Evolutionary conservation across 441 rosid genomes (phyloP).

Genomic region (Hura crepitans): DNA sequence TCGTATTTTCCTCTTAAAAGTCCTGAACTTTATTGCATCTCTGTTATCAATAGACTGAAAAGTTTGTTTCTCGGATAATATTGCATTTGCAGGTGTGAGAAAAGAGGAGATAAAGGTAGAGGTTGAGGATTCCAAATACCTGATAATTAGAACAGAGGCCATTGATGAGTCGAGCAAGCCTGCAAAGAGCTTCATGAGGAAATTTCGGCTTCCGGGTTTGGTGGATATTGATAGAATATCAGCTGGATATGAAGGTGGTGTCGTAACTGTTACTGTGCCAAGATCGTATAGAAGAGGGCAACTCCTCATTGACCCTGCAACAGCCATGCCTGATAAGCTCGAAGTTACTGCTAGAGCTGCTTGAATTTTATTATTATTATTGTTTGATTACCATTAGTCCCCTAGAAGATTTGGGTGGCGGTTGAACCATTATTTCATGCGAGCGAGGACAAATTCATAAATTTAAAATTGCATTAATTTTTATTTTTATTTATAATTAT

Average conservation of each 20-base stretch:
- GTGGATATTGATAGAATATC: conserved; percentile 54
- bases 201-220: conserved; percentile 59
- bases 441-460: no score
- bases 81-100: conserved; percentile 56
- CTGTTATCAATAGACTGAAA: background rate
- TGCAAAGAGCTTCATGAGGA: conserved; percentile 50
- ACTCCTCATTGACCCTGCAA: conserved; percentile 42
- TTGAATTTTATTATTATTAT: conserved; percentile 23
- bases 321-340: conserved; percentile 45
- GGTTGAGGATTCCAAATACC: conserved; percentile 64
- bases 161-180: conserved; percentile 37
- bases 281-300: conserved; percentile 41
- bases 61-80: conserved; percentile 9
- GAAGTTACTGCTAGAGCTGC: conserved; percentile 80
- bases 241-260: conserved; percentile 65
- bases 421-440: background rate
- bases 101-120: conserved; percentile 75
- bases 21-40: conserved; percentile 9
- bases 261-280: conserved; percentile 60
- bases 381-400: background rate
- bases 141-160: conserved; percentile 58
- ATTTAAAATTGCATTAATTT: no score
- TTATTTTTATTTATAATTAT: no score
- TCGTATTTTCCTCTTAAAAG: background rate
- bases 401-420: background rate